Base-by-base conservation (phyloP, 305 asterid species). In the Fraxinus floribunda region DNA sequence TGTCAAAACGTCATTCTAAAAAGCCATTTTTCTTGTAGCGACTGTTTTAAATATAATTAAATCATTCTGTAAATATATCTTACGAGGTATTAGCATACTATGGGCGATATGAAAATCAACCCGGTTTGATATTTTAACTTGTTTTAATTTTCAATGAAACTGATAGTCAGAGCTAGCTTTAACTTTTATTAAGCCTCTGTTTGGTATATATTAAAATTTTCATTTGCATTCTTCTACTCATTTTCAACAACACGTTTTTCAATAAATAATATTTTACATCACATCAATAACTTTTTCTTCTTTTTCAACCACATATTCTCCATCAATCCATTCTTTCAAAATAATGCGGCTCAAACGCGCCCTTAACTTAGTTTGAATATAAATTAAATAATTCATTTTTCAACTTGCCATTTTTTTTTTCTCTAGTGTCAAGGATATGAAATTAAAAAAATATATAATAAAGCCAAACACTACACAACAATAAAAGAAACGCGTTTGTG, bases 401-500 rank as follows among this genome's bases (percentile, higher is more conserved):
- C 22, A 44, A 75, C 15, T 36, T 73, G 71, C 49, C 70, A 57
- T 5, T 60, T 7, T 5, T 32, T 32, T 35, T 36, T 64, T 30
- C 29, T 24, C 11, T 30, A 49, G 77, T 76, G 86, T 87, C 87
- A 85, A 79, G 78, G 83, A 13, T 52, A 79, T 79, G 85, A 78
- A 84, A 83, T 78, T 55, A 78, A 38, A 35, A 24, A 38, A 20
- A 24, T 26, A 34, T 64, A 80, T 41, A 66, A 66, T 62, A 49
- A 80, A 32, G 85, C 83, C 93, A 86, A 88, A 86, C 84, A 78
- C 75, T 55, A 80, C 18, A 73, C 75, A 68, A 80, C 90, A 86
- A 82, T 30, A 57, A 83, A 74, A 29, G 86, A 79, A 71, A 57
- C 62, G 26, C 85, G 86, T 72, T 75, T 62, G 20, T 13, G 7